phyloP scores from a whole-genome alignment of 768 basidiomycete species.

The Cytidiella melzeri region DNA sequence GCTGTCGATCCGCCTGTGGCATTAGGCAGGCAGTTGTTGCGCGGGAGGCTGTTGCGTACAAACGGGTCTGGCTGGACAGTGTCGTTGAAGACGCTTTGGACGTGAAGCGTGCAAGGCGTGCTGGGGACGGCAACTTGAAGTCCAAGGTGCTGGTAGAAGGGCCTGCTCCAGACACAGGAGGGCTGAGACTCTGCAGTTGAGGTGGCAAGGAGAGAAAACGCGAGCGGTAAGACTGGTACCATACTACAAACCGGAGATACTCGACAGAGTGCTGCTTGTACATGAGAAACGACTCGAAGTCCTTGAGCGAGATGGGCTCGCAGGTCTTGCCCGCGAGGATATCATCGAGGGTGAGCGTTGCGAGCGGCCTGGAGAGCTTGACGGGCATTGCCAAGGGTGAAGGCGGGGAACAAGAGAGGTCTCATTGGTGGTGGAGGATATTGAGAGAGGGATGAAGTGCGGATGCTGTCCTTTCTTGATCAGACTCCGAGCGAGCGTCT shows the following conservation, averaged over 20 bases:
- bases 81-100: background rate
- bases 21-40: background rate
- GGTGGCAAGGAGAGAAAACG: conserved; percentile 27
- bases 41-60: background rate
- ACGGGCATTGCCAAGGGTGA: background rate
- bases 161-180: conserved; percentile 8
- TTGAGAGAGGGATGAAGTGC: too few relatives aligned
- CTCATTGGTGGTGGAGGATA: background rate
- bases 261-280: conserved; percentile 22
- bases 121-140: background rate
- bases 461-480: too few relatives aligned
- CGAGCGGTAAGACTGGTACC: conserved; percentile 33
- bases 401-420: background rate
- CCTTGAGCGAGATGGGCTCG: conserved; percentile 30
- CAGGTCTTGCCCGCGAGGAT: conserved; percentile 36
- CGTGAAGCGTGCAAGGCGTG: conserved; percentile 1
- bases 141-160: background rate
- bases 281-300: conserved; percentile 24
- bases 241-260: conserved; percentile 28
- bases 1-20: conserved; percentile 5
- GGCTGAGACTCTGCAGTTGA: conserved; percentile 12
- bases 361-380: background rate
- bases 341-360: conserved; percentile 21
- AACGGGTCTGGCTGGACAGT: background rate
- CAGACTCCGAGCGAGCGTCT: too few relatives aligned